Evolutionary conservation across 2,329 filamentous ascomycete species (phyloP).

Genomic region (Fusarium sp.): DNA sequence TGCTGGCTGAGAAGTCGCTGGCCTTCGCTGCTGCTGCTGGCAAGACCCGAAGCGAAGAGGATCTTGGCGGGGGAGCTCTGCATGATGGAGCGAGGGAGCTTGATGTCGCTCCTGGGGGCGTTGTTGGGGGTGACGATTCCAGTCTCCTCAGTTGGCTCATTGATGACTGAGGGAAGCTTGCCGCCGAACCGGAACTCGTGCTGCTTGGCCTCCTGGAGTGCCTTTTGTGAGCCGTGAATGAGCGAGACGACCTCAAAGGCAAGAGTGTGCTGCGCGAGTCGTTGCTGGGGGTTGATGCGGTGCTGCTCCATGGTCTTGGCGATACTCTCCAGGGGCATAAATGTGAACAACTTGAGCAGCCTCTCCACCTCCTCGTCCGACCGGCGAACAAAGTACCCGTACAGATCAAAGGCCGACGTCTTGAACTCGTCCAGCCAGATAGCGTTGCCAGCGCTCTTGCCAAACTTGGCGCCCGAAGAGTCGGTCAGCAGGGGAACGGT

Average conservation of each 20-base stretch:
- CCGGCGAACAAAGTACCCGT: constrained; percentile 88
- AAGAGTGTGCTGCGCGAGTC: constrained; percentile 84
- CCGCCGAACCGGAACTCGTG: constrained; percentile 64
- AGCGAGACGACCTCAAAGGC: constrained; percentile 86
- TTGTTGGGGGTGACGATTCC: constrained; percentile 59
- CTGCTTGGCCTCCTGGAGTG: constrained; percentile 69
- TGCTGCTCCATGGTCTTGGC: constrained; percentile 76
- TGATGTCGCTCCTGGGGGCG: constrained; percentile 65
- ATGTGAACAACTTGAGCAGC: constrained; percentile 91
- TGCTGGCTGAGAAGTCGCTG: constrained; percentile 66
- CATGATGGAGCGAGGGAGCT: constrained; percentile 70
- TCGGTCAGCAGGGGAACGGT: constrained; percentile 93
- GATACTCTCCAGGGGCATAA: constrained; percentile 81
- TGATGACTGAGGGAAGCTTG: constrained; percentile 46
- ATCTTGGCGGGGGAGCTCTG: constrained; percentile 68
- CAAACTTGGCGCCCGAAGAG: constrained; percentile 87
- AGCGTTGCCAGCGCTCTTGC: constrained; percentile 94
- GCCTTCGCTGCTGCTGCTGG: constrained; percentile 66
- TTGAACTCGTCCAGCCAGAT: constrained; percentile 89
- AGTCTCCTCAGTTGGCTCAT: constrained; percentile 44
- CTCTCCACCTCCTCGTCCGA: constrained; percentile 84
- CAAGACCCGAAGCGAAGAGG: constrained; percentile 70
- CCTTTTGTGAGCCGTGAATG: constrained; percentile 77
- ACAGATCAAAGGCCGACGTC: constrained; percentile 87
- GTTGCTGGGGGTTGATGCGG: constrained; percentile 72